Evolutionary conservation across 306 rosid genomes (phyloP).

Genomic region (Cercis canadensis): DNA sequence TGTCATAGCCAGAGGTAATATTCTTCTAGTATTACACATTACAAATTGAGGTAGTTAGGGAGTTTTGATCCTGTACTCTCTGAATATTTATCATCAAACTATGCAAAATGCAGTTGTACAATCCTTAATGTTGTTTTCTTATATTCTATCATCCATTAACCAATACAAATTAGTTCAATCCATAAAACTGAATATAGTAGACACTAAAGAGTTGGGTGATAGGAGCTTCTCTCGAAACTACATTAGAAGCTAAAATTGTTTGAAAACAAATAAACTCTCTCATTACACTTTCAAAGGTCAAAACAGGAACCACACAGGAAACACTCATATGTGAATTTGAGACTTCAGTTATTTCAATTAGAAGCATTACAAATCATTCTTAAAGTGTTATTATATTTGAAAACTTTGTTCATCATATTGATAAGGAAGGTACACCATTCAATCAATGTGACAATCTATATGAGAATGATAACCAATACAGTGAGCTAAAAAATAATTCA

Average conservation of each 20-base stretch:
- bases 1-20: not conserved
- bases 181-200: not conserved
- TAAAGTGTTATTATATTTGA: not conserved
- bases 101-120: not conserved
- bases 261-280: too few relatives aligned
- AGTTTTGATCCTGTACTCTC: not conserved
- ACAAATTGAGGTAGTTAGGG: not conserved
- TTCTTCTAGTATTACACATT: conserved; percentile 6
- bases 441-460: not conserved
- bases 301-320: conserved; percentile 8
- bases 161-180: not conserved
- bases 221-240: not conserved
- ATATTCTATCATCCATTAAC: not conserved
- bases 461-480: not conserved
- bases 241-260: not conserved
- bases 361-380: conserved; percentile 1
- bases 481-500: not conserved
- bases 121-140: not conserved
- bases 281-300: conserved; percentile 3
- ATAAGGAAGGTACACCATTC: not conserved
- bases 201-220: not conserved
- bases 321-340: not conserved
- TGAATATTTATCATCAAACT: conserved; percentile 4
- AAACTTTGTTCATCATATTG: not conserved
- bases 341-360: not conserved